Evolutionary conservation across 2,329 filamentous ascomycete species (phyloP), one percentile per base, ranked within the genome.

Genomic region (Trichoderma sp.): DNA sequence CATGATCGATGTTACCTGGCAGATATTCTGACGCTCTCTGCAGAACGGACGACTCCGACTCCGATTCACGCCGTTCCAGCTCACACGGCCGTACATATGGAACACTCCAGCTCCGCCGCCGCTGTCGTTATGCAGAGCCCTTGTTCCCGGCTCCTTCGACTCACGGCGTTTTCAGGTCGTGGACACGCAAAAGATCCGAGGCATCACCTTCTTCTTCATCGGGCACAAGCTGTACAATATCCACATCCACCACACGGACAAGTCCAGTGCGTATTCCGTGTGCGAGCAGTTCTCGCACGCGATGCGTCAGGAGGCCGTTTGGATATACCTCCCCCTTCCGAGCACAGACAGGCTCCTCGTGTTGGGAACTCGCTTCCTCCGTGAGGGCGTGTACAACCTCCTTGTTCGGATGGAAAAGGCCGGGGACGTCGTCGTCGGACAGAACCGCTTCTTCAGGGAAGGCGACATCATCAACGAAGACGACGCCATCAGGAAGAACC

Each of bases 351-450:
- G 19, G 14, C 14, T 54, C 19, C 28, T 54, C 39, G 51, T 24
- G 19, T 39, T 54, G 7, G 28, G 51, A 3, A 54, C 51, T 41
- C 51, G 28, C 3, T 54, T 54, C 39, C 14, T 54, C 21, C 15
- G 24, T 21, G 14, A 17, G 5, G 10, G 30, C n/a, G 30, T 19
- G 12, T 39, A 34, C n/a, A 39, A 39, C 30, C 6, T 54, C 15
- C 51, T 54, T 15, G 51, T 54, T 34, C 51, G 51, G 5, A 54
- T 54, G 51, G 30, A 54, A 12, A 54, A 54, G 15, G 51, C 51
- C 2, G 51, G 51, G 21, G 51, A 54, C n/a, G 30, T 54, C 21
- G n/a, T 39, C n/a, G 21, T 54, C 7, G 51, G 51, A 7, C 17
- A 30, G 6, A 39, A 34, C n/a, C 14, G 51, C 51, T 54, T 54